Percentiles rank a stretch among this genome's conserved stretches.
Conservation (phyloP, 2,329 filamentous ascomycete genomes). For the Colletotrichum sp. region DNA sequence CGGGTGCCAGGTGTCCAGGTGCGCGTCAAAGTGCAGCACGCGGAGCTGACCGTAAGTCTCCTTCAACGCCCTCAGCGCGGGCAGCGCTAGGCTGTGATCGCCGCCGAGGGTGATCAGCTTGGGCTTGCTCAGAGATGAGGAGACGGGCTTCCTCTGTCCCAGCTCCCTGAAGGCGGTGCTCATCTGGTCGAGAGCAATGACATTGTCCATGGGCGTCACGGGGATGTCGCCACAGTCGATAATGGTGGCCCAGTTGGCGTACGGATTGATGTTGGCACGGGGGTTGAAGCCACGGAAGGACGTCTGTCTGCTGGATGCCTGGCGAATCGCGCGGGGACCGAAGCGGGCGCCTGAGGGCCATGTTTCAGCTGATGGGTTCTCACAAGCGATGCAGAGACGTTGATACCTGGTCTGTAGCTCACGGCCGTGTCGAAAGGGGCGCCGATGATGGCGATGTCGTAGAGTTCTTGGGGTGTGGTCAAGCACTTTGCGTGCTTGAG, state of each 20-base stretch:
- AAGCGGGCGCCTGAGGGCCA: slow-evolving; percentile 69
- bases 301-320: slow-evolving; percentile 81
- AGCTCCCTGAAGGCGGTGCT: slow-evolving; percentile 79
- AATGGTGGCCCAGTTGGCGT: slow-evolving; percentile 77
- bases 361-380: neutral
- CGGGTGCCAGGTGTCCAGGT: slow-evolving; percentile 87
- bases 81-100: slow-evolving; percentile 74
- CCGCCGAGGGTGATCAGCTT: slow-evolving; percentile 75
- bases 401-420: slow-evolving; percentile 66
- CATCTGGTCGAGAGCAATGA: slow-evolving; percentile 82
- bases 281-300: slow-evolving; percentile 81
- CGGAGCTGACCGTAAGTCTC: slow-evolving; percentile 67
- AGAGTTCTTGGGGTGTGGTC: slow-evolving; percentile 65
- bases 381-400: neutral
- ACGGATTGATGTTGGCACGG: slow-evolving; percentile 83
- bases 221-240: slow-evolving; percentile 93
- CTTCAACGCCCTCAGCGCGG: slow-evolving; percentile 70
- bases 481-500: slow-evolving; percentile 73
- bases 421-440: slow-evolving; percentile 78
- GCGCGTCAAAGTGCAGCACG: slow-evolving; percentile 77
- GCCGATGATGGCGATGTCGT: slow-evolving; percentile 75
- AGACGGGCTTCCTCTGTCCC: slow-evolving; percentile 42
- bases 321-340: slow-evolving; percentile 85
- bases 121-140: slow-evolving; percentile 39
- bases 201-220: slow-evolving; percentile 85